Conservation (phyloP, 371 early-diverging fungal species). For the Mucor racemosus region DNA sequence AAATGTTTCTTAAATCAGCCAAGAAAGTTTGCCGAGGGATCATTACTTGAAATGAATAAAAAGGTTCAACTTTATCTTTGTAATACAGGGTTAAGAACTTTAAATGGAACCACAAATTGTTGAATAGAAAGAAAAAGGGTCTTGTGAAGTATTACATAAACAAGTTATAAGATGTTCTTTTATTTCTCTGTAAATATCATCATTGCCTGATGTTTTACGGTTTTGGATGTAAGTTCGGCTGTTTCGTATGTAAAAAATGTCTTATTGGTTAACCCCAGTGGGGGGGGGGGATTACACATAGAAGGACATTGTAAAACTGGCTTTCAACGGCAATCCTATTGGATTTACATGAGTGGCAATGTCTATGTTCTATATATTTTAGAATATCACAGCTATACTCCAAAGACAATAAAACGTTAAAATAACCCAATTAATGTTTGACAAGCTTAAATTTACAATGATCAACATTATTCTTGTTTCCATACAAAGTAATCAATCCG, state of each 20-base stretch:
- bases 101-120: neutral
- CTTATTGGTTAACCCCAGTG: neutral
- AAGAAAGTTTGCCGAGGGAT: neutral
- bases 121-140: no score
- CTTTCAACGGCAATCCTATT: neutral
- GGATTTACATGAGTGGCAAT: no score
- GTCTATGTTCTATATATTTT: no score
- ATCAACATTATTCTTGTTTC: neutral
- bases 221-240: neutral
- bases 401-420: no score
- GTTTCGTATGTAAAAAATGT: neutral
- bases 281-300: neutral
- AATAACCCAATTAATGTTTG: neutral
- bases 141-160: neutral
- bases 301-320: neutral
- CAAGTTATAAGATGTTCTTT: no score
- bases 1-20: neutral
- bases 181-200: neutral
- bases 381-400: no score
- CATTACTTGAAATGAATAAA: neutral
- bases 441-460: neutral
- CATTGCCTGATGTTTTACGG: neutral
- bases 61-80: neutral
- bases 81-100: neutral
- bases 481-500: slow-evolving; percentile 8